phyloP scores from a whole-genome alignment of 2,329 filamentous ascomycete genomes.

The Aureobasidium zeae region DNA sequence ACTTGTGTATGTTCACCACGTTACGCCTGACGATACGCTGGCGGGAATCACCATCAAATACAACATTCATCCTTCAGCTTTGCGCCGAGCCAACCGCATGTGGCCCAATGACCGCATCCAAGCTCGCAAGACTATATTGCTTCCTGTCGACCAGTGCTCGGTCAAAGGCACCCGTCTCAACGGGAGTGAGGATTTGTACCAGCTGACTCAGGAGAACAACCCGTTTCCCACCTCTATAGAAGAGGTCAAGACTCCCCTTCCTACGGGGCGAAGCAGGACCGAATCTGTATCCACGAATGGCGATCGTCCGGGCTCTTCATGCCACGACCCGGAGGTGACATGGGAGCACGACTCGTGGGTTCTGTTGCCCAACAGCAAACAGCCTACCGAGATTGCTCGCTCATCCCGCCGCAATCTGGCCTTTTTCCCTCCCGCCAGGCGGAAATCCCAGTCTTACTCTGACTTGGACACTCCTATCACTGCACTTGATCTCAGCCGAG shows the following conservation, averaged over 20 bases:
- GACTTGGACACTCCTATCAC: constrained; percentile 57
- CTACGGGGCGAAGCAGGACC: constrained; percentile 22
- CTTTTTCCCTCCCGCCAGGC: constrained; percentile 82
- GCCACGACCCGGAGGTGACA: constrained; percentile 50
- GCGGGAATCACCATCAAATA: constrained; percentile 87
- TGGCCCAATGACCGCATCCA: constrained; percentile 93
- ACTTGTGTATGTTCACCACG: constrained; percentile 82
- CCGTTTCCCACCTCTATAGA: constrained; percentile 11
- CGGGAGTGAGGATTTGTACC: constrained; percentile 27
- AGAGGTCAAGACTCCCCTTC: constrained; percentile 17
- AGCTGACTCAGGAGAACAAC: constrained; percentile 19
- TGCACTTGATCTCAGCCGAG: constrained; percentile 52
- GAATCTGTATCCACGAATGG: constrained; percentile 30
- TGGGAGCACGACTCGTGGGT: constrained; percentile 92
- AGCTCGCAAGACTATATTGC: constrained; percentile 64
- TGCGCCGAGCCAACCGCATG: constrained; percentile 81
- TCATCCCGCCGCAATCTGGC: constrained; percentile 72
- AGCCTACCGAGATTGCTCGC: constrained; percentile 75
- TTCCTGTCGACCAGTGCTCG: constrained; percentile 84
- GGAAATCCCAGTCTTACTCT: constrained; percentile 65
- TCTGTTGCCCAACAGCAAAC: constrained; percentile 58
- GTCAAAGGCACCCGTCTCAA: constrained; percentile 59
- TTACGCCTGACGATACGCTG: constrained; percentile 74
- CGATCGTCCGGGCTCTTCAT: constrained; percentile 27
- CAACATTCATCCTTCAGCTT: constrained; percentile 70